phyloP scores from a whole-genome alignment of 768 basidiomycete species.

The Leccinum aurantiacum region DNA sequence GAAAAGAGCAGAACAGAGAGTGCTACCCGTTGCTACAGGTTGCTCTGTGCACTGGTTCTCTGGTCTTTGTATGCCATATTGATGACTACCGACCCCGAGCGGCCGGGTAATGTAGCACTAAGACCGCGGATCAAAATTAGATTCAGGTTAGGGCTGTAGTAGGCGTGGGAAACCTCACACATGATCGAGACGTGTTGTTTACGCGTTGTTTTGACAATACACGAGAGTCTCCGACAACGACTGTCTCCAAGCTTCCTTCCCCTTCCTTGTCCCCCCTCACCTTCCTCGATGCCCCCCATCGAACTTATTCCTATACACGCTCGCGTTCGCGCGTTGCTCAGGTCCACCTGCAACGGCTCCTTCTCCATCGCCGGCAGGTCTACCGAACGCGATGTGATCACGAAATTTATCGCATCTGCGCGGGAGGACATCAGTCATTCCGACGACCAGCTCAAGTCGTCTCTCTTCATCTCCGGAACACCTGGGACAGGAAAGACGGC shows the following conservation, averaged over 20 bases:
- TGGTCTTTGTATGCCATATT: too few species aligned
- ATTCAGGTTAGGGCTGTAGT: too few species aligned
- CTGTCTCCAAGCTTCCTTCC: constrained; percentile 34
- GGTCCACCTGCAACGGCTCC: constrained; percentile 62
- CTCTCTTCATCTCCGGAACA: constrained; percentile 87
- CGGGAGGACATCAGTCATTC: constrained; percentile 29
- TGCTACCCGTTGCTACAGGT: too few species aligned
- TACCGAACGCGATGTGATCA: constrained; percentile 56
- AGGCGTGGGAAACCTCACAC: constrained; percentile 16
- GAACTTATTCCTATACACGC: constrained; percentile 46
- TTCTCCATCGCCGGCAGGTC: constrained; percentile 66
- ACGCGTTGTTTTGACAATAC: constrained; percentile 31
- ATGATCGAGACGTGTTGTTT: constrained; percentile 27
- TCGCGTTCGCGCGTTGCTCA: constrained; percentile 70
- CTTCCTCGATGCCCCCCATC: constrained; percentile 58
- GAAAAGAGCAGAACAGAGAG: too few species aligned
- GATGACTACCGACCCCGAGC: too few species aligned
- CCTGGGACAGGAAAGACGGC: constrained; percentile 95
- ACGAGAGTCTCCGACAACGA: not conserved
- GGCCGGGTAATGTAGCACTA: too few species aligned
- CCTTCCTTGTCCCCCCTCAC: constrained; percentile 42
- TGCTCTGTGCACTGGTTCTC: too few species aligned
- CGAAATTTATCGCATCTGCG: constrained; percentile 59
- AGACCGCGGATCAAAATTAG: too few species aligned
- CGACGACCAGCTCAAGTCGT: constrained; percentile 33